A percentile compares a stretch with the other conserved stretches of the same genome.
These are phyloP conservation scores for Tolypocladium paradoxum DNA, from an alignment of 2,329 filamentous ascomycete species.

Conservation along the genomic window DNA sequence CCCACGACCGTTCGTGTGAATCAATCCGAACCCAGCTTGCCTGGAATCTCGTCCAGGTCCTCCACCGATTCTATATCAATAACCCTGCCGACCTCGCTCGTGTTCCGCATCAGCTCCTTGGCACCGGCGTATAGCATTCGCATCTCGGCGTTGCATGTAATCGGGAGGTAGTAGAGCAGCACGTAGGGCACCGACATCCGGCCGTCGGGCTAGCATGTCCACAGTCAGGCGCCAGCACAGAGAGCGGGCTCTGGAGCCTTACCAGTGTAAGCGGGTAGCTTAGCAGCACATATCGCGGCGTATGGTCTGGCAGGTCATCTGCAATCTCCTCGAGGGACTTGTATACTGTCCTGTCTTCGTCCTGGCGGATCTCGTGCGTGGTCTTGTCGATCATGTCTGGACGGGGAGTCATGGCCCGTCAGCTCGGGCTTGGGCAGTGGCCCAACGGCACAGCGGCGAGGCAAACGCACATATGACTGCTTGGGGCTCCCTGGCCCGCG, in stretches of 20 bases:
- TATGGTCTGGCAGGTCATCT: conserved; percentile 86
- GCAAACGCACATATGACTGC: conserved; percentile 72
- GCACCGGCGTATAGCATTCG: conserved; percentile 94
- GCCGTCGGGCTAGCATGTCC: conserved; percentile 54
- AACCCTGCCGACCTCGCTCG: conserved; percentile 77
- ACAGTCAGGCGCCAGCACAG: not conserved
- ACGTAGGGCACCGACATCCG: conserved; percentile 86
- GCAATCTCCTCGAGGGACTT: conserved; percentile 67
- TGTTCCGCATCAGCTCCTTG: conserved; percentile 91
- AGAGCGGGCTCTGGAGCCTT: conserved; percentile 14
- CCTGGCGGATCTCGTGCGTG: conserved; percentile 79
- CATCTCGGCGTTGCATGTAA: conserved; percentile 76
- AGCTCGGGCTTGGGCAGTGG: not conserved
- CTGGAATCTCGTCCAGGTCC: conserved; percentile 72
- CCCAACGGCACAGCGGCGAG: not conserved
- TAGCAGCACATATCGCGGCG: conserved; percentile 79
- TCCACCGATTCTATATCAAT: conserved; percentile 75
- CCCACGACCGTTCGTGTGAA: not conserved
- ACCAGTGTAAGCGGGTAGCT: conserved; percentile 87
- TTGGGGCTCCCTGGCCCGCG: conserved; percentile 74
- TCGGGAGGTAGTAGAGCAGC: conserved; percentile 86
- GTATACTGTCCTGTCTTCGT: conserved; percentile 68
- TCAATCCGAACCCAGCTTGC: conserved; percentile 37
- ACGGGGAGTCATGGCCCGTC: conserved; percentile 3
- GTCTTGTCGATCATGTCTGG: conserved; percentile 84